phyloP scores from a whole-genome alignment of 1,139 yeast genomes.

The Protomyces macrosporus region DNA sequence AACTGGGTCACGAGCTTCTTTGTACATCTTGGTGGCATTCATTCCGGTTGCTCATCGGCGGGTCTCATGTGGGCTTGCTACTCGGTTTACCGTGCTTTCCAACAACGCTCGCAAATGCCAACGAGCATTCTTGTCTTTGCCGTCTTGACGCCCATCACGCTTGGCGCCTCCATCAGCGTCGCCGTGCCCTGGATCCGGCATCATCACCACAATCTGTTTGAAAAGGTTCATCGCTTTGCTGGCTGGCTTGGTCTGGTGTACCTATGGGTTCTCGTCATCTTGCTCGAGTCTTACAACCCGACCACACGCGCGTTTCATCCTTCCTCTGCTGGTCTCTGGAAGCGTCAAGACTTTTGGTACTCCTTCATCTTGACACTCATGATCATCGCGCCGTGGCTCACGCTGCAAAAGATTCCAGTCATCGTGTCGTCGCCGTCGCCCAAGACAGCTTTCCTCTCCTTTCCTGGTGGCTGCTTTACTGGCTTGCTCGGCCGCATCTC shows the following conservation, averaged over 20 bases:
- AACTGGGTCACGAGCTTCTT: constrained; percentile 11
- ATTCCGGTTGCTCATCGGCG: constrained; percentile 20
- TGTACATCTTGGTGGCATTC: constrained; percentile 21
- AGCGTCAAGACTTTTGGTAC: constrained; percentile 13
- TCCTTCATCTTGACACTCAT: constrained; percentile 7
- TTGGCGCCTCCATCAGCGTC: constrained; percentile 11
- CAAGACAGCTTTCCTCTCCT: constrained; percentile 17
- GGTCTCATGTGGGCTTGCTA: constrained; percentile 17
- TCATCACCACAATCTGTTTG: constrained; percentile 15
- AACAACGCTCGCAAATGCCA: background rate
- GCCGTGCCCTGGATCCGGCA: constrained; percentile 18
- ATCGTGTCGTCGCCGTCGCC: constrained; percentile 15
- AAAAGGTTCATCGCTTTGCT: constrained; percentile 11
- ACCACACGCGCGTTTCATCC: background rate
- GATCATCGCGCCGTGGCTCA: constrained; percentile 22
- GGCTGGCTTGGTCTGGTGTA: constrained; percentile 23
- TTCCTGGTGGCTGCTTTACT: constrained; percentile 22
- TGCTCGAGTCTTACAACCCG: constrained; percentile 12
- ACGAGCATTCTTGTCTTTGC: constrained; percentile 11
- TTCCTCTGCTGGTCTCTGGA: background rate
- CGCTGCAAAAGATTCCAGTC: constrained; percentile 10
- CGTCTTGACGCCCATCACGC: constrained; percentile 14
- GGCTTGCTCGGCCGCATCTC: constrained; percentile 20
- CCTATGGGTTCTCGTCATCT: constrained; percentile 16
- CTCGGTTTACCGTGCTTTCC: constrained; percentile 13